Evolutionary conservation across 2,329 filamentous ascomycete genomes (phyloP), one percentile per base, ranked within the genome.

Genomic region (Hypoxylon sp.): DNA sequence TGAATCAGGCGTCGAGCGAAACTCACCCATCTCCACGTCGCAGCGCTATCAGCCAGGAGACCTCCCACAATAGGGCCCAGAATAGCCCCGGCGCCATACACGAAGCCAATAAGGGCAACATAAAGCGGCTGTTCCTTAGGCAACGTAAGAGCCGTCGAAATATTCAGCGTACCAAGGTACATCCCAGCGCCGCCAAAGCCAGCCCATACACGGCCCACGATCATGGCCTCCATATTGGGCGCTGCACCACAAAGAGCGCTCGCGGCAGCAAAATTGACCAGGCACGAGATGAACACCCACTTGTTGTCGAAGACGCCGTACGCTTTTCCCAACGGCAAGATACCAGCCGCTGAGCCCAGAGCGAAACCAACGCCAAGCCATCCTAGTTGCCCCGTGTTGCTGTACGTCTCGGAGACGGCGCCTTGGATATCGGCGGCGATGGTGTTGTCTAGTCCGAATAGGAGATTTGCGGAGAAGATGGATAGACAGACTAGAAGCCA

Each of bases 401-500:
- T 68, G 48, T 82, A 82, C 0, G 72, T 70, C 17, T 74, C 70
- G 3, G 80, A 70, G 17, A 83, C 80, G 2, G 73, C 68, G 1
- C 78, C 79, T 59, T 84, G 81, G 13, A 85, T 76, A 70, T 82
- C 80, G 10, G 83, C 83, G 0, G 82, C 76, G 58, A 85, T 82
- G 1, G 83, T 85, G 23, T 80, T 83, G 69, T 81, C 78, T 30
- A 81, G 74, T 5, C 77, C 78, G 64, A 81, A 81, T 2, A 82
- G 77, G 13, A 80, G 30, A 25, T 65, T 66, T 23, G 61, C 58
- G 2, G 60, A 63, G 52, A 66, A 72, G 25, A 70, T 65, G 14
- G 69, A 60, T 7, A 65, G 2, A 32, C 67, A 68, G 11, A 70
- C 36, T 0, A 67, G 50, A 7, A 60, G 11, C 65, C 68, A 70